A percentile compares a stretch with the other conserved stretches of the same genome.
Conservation (phyloP, 2,329 filamentous ascomycete genomes). For the Trichoderma asperellum region DNA sequence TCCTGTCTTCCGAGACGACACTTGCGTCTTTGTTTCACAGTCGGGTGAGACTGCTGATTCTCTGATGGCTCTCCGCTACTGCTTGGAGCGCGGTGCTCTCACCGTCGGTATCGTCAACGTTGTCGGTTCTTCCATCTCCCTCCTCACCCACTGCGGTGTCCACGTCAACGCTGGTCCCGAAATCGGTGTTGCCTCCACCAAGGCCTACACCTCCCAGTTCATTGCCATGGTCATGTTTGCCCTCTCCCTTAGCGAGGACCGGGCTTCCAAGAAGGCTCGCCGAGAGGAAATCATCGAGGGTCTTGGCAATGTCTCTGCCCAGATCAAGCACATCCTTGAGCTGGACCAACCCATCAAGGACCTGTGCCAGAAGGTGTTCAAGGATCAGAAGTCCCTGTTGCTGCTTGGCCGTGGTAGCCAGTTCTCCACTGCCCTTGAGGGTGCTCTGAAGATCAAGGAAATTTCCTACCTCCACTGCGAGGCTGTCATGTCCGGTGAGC, state of each 20-base stretch:
- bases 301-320: conserved; percentile 80
- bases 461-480: conserved; percentile 99
- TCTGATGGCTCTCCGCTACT: conserved; percentile 95
- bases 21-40: conserved; percentile 97
- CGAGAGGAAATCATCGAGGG: conserved; percentile 97
- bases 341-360: conserved; percentile 94
- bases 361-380: conserved; percentile 88
- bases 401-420: conserved; percentile 94
- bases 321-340: conserved; percentile 90
- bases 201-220: conserved; percentile 99
- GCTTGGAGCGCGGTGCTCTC: conserved; percentile 93
- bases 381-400: conserved; percentile 94
- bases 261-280: conserved; percentile 88
- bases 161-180: conserved; percentile 99
- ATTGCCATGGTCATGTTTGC: conserved; percentile 99
- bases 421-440: conserved; percentile 95
- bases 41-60: conserved; percentile 99
- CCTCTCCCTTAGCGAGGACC: conserved; percentile 92
- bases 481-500: conserved; percentile 98
- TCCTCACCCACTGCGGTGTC: conserved; percentile 98
- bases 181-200: conserved; percentile 98
- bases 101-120: conserved; percentile 99
- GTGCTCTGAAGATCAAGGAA: conserved; percentile 99
- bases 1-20: conserved; percentile 98
- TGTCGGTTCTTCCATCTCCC: conserved; percentile 96